phyloP scores from a whole-genome alignment of 768 basidiomycete genomes.

The Agaricus sinodeliciosus region DNA sequence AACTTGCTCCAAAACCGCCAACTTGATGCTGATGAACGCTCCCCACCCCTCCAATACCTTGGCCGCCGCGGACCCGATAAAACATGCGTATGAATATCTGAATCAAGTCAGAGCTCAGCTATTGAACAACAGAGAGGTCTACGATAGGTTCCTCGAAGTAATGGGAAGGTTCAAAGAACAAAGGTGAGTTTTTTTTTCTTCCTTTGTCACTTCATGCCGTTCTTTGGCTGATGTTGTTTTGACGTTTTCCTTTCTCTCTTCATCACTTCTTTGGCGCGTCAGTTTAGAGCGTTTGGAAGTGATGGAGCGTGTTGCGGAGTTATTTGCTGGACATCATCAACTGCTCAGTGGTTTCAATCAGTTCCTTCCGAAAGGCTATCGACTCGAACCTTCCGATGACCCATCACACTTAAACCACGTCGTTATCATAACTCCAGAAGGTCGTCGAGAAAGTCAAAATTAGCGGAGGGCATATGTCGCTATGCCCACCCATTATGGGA shows the following conservation, averaged over 20 bases:
- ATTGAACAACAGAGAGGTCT: conserved; percentile 7
- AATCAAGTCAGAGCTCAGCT: conserved; percentile 9
- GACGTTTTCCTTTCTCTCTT: background rate
- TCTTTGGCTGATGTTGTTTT: background rate
- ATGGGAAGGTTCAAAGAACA: conserved; percentile 9
- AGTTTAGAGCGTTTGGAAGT: conserved; percentile 10
- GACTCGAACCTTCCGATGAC: conserved; percentile 10
- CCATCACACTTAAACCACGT: conserved; percentile 4
- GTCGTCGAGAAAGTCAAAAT: background rate
- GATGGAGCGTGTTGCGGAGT: conserved; percentile 9
- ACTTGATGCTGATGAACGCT: conserved; percentile 4
- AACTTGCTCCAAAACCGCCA: conserved; percentile 1
- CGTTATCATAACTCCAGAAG: conserved; percentile 8
- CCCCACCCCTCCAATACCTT: background rate
- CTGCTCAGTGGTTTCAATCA: conserved; percentile 11
- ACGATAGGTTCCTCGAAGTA: conserved; percentile 8
- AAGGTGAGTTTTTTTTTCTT: background rate
- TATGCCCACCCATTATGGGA: too few species aligned
- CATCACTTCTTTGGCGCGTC: too few species aligned
- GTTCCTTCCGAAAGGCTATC: conserved; percentile 10
- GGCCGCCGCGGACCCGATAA: background rate
- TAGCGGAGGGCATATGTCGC: too few species aligned
- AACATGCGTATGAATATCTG: conserved; percentile 7
- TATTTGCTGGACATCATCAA: conserved; percentile 9
- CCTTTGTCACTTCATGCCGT: background rate